Evolutionary conservation across 2,329 filamentous ascomycete species (phyloP), one percentile per base, ranked within the genome.

Genomic region (Teratosphaeria viscida): DNA sequence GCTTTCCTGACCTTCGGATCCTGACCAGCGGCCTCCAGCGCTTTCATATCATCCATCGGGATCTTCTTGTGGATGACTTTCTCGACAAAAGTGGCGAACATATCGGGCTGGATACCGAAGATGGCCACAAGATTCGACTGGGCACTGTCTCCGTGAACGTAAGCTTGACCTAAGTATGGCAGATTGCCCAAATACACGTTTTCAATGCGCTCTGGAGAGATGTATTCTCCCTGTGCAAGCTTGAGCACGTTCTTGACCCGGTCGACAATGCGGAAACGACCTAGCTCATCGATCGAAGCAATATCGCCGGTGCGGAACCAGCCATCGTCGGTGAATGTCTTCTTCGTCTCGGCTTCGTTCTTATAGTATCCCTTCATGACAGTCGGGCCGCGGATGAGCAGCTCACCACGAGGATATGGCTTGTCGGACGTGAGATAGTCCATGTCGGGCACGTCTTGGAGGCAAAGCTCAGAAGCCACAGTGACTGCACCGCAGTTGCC

Each of bases 241-340:
- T 99, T 99, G 72, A 99, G 85, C n/a, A 99, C 90, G 76, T 97
- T 97, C 87, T 99, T 99, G 77, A 91, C 87, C 68, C 94, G 91
- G 75, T 99, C 94, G 68, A 99, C 87, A 75, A 99, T 95, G 75
- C 84, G 86, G 79, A 97, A 87, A 62, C 92, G 89, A 63, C 94
- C 94, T 70, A 89, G 75, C 66, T 85, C 85, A 74, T 99, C 94
- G 27, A 99, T 81, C 64, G 86, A 83, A 70, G 85, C 90, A 65
- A 99, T 92, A 69, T 99, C 94, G 59, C 94, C 94, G 0, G 91
- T 96, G 73, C 89, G 88, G 83, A 99, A 97, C 94, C 94, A 99
- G 62, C 94, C 94, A 65, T 96, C 91, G 35, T 86, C 79, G 8
- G 92, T 90, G 54, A 97, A 79, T 0, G 86, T 81, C 76, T 94